Percentiles rank a stretch among this genome's conserved stretches.
These are phyloP conservation scores for Coemansia sp. DNA, from an alignment of 192 early-diverging fungal genomes.

Conservation along the genomic window DNA sequence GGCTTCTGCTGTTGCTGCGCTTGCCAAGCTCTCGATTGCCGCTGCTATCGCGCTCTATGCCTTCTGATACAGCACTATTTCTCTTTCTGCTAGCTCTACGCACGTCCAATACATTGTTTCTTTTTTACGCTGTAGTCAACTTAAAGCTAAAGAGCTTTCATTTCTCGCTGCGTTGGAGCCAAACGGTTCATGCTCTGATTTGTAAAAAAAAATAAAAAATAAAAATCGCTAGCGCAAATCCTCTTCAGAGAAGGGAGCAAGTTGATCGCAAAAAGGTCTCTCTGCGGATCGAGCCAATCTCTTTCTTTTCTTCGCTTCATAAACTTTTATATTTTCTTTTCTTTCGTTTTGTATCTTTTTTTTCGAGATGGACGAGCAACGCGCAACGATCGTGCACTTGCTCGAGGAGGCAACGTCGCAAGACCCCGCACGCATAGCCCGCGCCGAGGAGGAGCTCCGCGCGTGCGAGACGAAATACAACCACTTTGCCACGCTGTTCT, in stretches of 20 bases:
- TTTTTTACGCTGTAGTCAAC: no score
- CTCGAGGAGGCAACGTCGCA: constrained; percentile 70
- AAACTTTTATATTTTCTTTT: neutral
- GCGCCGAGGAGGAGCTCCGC: constrained; percentile 66
- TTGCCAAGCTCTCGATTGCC: constrained; percentile 7
- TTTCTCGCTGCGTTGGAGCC: no score
- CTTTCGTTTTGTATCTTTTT: neutral
- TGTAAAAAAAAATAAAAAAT: no score
- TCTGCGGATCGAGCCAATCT: neutral
- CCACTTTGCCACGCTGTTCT: constrained; percentile 43
- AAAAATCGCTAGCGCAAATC: no score
- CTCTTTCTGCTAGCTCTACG: neutral
- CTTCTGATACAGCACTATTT: constrained; percentile 3
- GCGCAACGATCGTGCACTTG: constrained; percentile 35
- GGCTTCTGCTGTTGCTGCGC: neutral
- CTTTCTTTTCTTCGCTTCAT: neutral
- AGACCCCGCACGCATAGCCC: constrained; percentile 59
- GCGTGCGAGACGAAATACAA: constrained; percentile 62
- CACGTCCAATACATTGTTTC: neutral
- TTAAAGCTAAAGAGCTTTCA: no score
- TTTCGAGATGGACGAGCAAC: constrained; percentile 18
- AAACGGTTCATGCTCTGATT: no score
- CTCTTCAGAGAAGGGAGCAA: no score
- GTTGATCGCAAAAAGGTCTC: neutral
- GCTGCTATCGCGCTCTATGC: constrained; percentile 8